phyloP scores from a whole-genome alignment of 2,329 filamentous ascomycete genomes.

The Fusarium musae region DNA sequence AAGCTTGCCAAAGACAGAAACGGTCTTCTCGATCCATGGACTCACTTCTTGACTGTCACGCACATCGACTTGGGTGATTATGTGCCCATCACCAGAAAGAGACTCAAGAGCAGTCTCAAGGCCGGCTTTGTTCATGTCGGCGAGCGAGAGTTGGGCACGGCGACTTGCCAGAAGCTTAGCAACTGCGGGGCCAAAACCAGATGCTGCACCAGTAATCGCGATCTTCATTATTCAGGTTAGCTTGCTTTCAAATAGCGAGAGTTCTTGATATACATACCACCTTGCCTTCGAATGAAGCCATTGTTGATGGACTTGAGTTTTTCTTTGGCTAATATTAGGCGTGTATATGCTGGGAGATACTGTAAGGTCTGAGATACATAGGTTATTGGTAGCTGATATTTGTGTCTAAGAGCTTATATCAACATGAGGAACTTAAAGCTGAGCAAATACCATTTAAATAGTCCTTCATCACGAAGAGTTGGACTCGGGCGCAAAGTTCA shows the following conservation, averaged over 20 bases:
- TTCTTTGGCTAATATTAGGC: neutral
- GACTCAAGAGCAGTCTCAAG: neutral
- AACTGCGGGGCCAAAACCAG: neutral
- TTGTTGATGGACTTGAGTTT: fast-evolving
- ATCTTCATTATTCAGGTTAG: neutral
- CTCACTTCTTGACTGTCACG: neutral
- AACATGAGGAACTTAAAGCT: fast-evolving
- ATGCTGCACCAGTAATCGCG: neutral
- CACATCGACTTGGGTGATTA: neutral
- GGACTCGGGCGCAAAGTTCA: fast-evolving
- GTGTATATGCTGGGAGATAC: neutral
- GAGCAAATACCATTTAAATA: fast-evolving
- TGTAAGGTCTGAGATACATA: fast-evolving
- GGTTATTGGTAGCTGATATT: fast-evolving
- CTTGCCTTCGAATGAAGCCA: neutral
- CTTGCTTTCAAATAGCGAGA: no score
- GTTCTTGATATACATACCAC: no score
- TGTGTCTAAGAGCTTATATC: fast-evolving
- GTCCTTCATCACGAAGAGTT: no score
- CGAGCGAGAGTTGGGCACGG: neutral
- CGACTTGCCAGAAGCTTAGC: neutral
- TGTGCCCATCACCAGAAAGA: neutral
- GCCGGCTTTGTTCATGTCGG: neutral
- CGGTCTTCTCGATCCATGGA: fast-evolving
- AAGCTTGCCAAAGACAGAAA: neutral